Base-by-base conservation (phyloP, 2,329 filamentous ascomycete genomes). In the Tolypocladium pustulatum region DNA sequence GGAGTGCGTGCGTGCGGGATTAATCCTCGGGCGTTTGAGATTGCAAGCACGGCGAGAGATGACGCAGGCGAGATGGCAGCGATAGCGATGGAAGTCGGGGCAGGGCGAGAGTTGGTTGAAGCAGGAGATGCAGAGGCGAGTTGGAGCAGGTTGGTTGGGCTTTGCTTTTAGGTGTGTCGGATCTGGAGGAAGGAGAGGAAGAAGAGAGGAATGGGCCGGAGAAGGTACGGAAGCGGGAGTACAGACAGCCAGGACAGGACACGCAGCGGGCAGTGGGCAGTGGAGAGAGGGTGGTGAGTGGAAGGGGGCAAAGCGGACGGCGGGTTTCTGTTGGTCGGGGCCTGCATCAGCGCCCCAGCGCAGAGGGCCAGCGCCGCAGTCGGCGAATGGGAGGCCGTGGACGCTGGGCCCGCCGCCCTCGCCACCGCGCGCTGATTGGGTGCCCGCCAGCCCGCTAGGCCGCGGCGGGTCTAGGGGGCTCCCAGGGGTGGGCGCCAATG, bases 341-440 rank as follows among this genome's bases (percentile, higher is more conserved):
- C 30, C 34, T 22, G 37, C 41, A 27, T 25, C 55, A 13, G 43
- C 55, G 30, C 49, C 49, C 49, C 49, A 34, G 60, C 63, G 63
- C 65, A 65, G 53, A 37, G 41, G 57, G 8, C 56, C 27, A 43
- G 41, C 38, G 63, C 57, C 61, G 46, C 56, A 64, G 58, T 61
- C 64, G 66, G 65, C 71, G 66, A 72, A 72, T 73, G 62, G 68
- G 49, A 62, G 59, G 49, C 40, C 38, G 61, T 52, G 61, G 60
- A 60, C 63, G 60, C 61, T 58, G 61, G 64, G 58, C 65, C 62
- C 66, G 64, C 63, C 54, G 36, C 56, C 62, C 64, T 73, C 64
- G 69, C 69, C 71, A 72, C 71, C 65, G 57, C 57, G 55, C 54
- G 61, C 59, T 70, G 66, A 72, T 71, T 72, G 71, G 70, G 61